Conservation (phyloP, 2,329 filamentous ascomycete species). For the Aspergillus oerlinghausenensis region DNA sequence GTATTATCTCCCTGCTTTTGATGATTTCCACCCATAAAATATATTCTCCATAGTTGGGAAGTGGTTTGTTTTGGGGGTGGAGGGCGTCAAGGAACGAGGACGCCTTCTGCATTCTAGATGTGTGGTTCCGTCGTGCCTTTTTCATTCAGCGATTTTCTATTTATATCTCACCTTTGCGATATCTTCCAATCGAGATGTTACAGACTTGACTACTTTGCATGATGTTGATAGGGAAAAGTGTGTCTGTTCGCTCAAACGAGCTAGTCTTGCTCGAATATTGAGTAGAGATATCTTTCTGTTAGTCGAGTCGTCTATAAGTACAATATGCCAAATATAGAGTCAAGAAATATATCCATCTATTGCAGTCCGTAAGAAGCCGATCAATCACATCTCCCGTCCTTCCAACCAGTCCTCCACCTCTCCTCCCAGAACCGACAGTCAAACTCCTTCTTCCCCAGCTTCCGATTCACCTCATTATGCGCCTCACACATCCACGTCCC, state of each 20-base stretch:
- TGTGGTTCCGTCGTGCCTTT: conserved; percentile 25
- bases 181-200: conserved; percentile 5
- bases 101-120: conserved; percentile 25
- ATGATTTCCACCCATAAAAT: conserved; percentile 26
- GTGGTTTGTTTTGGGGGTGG: conserved; percentile 20
- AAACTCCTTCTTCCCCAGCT: conserved; percentile 85
- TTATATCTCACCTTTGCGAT: conserved; percentile 16
- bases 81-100: conserved; percentile 19
- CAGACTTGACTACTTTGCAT: neutral
- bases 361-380: neutral
- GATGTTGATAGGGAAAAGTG: neutral
- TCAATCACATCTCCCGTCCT: conserved; percentile 62
- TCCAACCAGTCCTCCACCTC: conserved; percentile 86
- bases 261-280: neutral
- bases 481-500: conserved; percentile 49
- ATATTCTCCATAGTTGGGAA: conserved; percentile 16
- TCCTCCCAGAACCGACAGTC: conserved; percentile 90
- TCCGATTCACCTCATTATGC: conserved; percentile 54
- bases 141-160: conserved; percentile 30
- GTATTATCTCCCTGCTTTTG: conserved; percentile 17
- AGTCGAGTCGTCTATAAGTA: neutral
- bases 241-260: neutral
- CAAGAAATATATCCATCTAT: neutral
- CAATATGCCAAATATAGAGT: neutral
- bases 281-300: neutral